A percentile compares a stretch with the other conserved stretches of the same genome.
These are phyloP conservation scores for Suhomyces canberraensis DNA, from an alignment of 805 yeast genomes.

Conservation along the genomic window DNA sequence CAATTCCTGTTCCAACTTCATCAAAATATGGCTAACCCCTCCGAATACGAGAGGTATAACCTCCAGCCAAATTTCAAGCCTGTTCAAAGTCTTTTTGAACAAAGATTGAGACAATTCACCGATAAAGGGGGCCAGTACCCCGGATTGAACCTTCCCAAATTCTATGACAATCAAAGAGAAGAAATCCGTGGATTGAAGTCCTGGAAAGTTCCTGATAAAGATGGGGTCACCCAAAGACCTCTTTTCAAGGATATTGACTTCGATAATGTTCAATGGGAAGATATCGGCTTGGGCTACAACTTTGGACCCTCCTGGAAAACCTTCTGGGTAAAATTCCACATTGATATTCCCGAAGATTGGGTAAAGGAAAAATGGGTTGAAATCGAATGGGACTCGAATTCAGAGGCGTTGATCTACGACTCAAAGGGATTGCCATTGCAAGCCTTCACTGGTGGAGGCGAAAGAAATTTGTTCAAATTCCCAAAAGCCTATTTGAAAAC, in stretches of 20 bases:
- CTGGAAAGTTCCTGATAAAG: slow-evolving; percentile 65
- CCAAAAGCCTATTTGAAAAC: slow-evolving; percentile 46
- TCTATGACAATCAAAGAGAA: slow-evolving; percentile 61
- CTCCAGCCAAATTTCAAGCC: slow-evolving; percentile 69
- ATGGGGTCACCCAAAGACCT: slow-evolving; percentile 55
- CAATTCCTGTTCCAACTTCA: not conserved
- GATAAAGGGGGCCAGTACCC: slow-evolving; percentile 71
- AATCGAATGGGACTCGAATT: slow-evolving; percentile 80
- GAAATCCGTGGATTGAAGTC: slow-evolving; percentile 52
- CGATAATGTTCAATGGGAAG: slow-evolving; percentile 44
- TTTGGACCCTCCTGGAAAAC: slow-evolving; percentile 98
- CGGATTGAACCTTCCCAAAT: slow-evolving; percentile 73
- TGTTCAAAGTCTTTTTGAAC: slow-evolving; percentile 67
- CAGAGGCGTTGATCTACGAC: slow-evolving; percentile 80
- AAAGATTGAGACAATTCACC: slow-evolving; percentile 72
- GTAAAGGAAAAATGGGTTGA: slow-evolving; percentile 47
- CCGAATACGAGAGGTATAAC: slow-evolving; percentile 12
- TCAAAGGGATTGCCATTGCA: slow-evolving; percentile 66
- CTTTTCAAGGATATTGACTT: slow-evolving; percentile 56
- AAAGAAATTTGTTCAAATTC: slow-evolving; percentile 68
- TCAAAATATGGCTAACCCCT: slow-evolving; percentile 1
- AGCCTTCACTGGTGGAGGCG: slow-evolving; percentile 86
- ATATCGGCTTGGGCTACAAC: slow-evolving; percentile 64
- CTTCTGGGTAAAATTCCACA: slow-evolving; percentile 79
- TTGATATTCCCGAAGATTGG: slow-evolving; percentile 66